Conservation (phyloP, 2,329 filamentous ascomycete genomes). For the Septoria petroselini region DNA sequence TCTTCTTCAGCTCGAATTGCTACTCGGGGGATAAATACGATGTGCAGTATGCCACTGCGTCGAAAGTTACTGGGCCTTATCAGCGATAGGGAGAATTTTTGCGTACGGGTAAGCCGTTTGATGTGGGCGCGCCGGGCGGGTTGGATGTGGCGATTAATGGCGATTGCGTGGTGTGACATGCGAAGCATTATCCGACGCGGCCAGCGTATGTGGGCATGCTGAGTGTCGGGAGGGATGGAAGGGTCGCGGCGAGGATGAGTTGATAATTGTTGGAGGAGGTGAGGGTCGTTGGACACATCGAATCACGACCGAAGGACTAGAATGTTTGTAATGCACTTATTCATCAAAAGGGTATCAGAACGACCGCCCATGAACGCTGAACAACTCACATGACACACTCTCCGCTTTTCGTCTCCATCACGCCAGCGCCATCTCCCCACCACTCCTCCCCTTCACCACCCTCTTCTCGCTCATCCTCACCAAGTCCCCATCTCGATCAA, state of each 20-base stretch:
- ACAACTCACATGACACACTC: too few species aligned
- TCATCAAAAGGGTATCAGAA: too few species aligned
- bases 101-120: conserved; percentile 26
- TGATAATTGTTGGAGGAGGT: too few species aligned
- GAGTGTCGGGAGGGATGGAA: conserved; percentile 12
- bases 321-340: too few species aligned
- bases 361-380: too few species aligned
- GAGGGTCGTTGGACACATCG: too few species aligned
- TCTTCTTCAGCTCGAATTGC: conserved; percentile 36
- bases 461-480: conserved; percentile 23
- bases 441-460: conserved; percentile 14
- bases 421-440: conserved; percentile 23
- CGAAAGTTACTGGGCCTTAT: conserved; percentile 31
- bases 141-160: conserved; percentile 36
- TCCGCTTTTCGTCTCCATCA: neutral
- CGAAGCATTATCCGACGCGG: conserved; percentile 13
- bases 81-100: conserved; percentile 28
- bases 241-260: conserved; percentile 2
- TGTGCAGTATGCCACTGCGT: conserved; percentile 32
- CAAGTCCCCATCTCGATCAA: conserved; percentile 27
- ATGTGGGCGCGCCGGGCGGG: conserved; percentile 33
- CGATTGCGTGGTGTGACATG: conserved; percentile 36
- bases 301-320: too few species aligned
- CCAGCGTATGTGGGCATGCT: conserved; percentile 20
- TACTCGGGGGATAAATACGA: conserved; percentile 33